Percentiles rank a stretch among this genome's conserved stretches.
These are phyloP conservation scores for Candida ipomoeae DNA, from an alignment of 805 yeast genomes.

Conservation along the genomic window DNA sequence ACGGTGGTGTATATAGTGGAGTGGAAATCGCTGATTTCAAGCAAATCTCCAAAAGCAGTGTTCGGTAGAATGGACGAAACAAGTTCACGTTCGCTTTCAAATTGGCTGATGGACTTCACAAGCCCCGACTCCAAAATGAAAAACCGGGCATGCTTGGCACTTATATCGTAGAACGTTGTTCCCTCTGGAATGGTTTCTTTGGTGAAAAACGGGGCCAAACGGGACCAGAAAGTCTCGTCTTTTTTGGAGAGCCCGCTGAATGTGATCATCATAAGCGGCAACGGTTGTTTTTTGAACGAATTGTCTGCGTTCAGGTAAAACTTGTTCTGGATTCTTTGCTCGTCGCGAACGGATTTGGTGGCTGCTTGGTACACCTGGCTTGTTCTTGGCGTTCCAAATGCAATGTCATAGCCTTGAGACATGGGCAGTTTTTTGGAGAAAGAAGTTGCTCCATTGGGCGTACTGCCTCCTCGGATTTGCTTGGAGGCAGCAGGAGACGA, in stretches of 20 bases:
- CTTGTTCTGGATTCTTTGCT: slow-evolving; percentile 41
- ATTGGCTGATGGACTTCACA: slow-evolving; percentile 33
- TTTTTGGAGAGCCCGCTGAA: slow-evolving; percentile 55
- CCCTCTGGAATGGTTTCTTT: slow-evolving; percentile 46
- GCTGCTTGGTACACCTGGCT: slow-evolving; percentile 53
- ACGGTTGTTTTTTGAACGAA: slow-evolving; percentile 47
- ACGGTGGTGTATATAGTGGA: slow-evolving; percentile 52
- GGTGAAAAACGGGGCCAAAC: slow-evolving; percentile 49
- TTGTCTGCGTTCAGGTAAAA: slow-evolving; percentile 42
- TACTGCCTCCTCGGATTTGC: slow-evolving; percentile 7
- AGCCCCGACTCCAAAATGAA: slow-evolving; percentile 51
- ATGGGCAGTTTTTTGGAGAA: slow-evolving; percentile 11
- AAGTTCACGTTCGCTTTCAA: slow-evolving; percentile 37
- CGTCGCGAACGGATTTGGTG: slow-evolving; percentile 39
- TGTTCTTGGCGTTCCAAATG: slow-evolving; percentile 50
- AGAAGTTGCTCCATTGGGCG: slow-evolving; percentile 3
- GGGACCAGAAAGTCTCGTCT: slow-evolving; percentile 58
- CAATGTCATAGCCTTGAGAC: slow-evolving; percentile 21
- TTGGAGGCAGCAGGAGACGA: slow-evolving; percentile 15
- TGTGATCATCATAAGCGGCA: slow-evolving; percentile 60
- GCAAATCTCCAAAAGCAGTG: slow-evolving; percentile 67
- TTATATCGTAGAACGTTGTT: slow-evolving; percentile 43
- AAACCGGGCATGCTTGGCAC: slow-evolving; percentile 46
- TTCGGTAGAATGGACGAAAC: slow-evolving; percentile 57
- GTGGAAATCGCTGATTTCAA: slow-evolving; percentile 32